Evolutionary conservation across 345 rosid genomes (phyloP), one percentile per base, ranked within the genome.

Genomic region (Anacardium occidentale): DNA sequence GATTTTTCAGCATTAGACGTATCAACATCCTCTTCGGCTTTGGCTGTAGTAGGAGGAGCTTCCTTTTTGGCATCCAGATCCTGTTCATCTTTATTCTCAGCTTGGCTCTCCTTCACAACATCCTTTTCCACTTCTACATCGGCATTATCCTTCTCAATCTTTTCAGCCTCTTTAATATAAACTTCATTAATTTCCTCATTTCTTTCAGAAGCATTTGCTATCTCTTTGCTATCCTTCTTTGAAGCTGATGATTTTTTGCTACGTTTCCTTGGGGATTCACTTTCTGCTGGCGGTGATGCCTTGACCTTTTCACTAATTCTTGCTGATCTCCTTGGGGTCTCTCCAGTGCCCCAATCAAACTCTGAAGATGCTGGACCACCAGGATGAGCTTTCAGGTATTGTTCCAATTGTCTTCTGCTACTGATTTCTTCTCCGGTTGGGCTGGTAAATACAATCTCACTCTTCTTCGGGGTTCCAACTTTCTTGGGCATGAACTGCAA

Each of bases 331-430:
- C 96, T 83, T 25, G 90, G 93, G 26, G 84, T 82, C 79, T 90
- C 92, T 9, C 91, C 88, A 29, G 86, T 82, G 60, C 91, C 85
- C 95, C 95, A 90, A 75, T 84, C 85, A 64, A 90, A 90, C 71
- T 85, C 88, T 0, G 83, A 71, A 50, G 77, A 51, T 12, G 82
- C 72, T 5, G 92, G 92, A 67, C 83, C 82, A 48, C 87, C 90
- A 52, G 91, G 86, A 42, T 86, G 82, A 60, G 89, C 76, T 79
- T 88, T 90, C 71, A 88, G 85, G 76, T 85, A 86, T 81, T 84
- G 79, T 47, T 90, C 88, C 89, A 90, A 78, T 62, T 81, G 89
- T 75, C 77, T 88, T 80, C 76, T 78, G 76, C 59, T 82, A 65
- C 63, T 71, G 55, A 86, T 81, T 74, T 90, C 91, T 63, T 90